These are phyloP conservation scores for Cardamine chenopodiifolia DNA, from an alignment of 345 rosid species.

Conservation along the genomic window DNA sequence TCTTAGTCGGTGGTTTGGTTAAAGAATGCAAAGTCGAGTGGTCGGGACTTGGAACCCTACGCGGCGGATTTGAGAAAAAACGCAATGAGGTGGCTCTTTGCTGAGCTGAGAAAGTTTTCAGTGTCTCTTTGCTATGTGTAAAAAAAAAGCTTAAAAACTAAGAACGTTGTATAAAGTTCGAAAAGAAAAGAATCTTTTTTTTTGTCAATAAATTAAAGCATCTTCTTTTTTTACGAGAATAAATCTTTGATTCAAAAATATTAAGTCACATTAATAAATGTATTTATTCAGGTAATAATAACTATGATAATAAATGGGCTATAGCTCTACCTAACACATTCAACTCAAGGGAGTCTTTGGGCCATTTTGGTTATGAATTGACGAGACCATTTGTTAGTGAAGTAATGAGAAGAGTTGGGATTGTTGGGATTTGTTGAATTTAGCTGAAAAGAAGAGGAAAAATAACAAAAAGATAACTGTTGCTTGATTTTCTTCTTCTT, in stretches of 20 bases:
- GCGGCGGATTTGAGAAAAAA: conserved; percentile 1
- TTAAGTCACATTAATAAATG: neutral
- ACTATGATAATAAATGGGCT: conserved; percentile 11
- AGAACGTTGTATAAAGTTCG: conserved; percentile 40
- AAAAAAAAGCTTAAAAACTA: conserved; percentile 20
- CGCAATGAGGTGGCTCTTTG: neutral
- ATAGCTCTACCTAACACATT: conserved; percentile 16
- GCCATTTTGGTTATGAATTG: conserved; percentile 9
- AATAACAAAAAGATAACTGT: neutral
- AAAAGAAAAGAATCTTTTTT: conserved; percentile 37
- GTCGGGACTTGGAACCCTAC: conserved; percentile 24
- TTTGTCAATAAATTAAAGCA: conserved; percentile 3
- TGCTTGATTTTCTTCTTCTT: neutral
- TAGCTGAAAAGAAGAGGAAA: neutral
- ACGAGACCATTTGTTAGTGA: neutral
- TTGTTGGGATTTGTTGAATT: neutral
- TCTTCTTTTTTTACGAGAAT: neutral
- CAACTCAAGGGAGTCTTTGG: conserved; percentile 9
- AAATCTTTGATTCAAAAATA: neutral
- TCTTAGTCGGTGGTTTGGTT: neutral
- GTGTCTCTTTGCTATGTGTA: conserved; percentile 27
- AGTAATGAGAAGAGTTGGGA: neutral
- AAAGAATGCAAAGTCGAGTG: neutral
- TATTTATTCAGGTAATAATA: neutral
- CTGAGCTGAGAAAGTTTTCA: conserved; percentile 3